Evolutionary conservation across 495 filamentous ascomycete species (phyloP), one percentile per base, ranked within the genome.

Genomic region (Aspergillus heteromorphus): DNA sequence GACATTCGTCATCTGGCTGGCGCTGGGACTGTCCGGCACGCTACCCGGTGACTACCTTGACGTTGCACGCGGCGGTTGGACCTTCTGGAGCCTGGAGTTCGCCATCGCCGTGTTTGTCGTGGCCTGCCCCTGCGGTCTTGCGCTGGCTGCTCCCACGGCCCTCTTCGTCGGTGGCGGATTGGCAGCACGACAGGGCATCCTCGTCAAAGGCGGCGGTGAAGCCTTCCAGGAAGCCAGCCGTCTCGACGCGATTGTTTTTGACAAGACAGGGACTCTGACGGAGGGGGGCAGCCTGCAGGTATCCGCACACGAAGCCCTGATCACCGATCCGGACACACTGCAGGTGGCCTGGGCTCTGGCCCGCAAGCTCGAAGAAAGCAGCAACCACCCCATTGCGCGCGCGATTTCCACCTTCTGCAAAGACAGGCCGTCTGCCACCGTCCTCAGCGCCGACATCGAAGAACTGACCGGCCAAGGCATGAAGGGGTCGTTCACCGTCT

Each of bases 21-120:
- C 76, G 0, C 76, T 97, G 17, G 91, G 92, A 0, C 61, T 84
- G 25, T 82, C 86, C 1, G 88, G 89, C 7, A 61, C 64, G 4
- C 74, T 96, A 8, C 83, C 90, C 0, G 59, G 53, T 2, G 78
- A 84, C 54, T 96, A 85, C 60, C 77, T 88, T 9, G 85, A 87
- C 45, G 65, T 73, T 30, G 73, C 80, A 5, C 76, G 82, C 18
- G 90, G 89, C 20, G 87, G 89, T 13, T 96, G 91, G 89, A 77
- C 87, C 0, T 85, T 88, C 16, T 97, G 91, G 82, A 87, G 88
- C 17, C 73, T 97, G 34, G 84, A 92, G 49, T 97, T 97, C 64
- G 88, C 92, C 0, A 96, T 97, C 56, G 83, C 93, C 4, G 92
- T 96, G 2, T 97, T 97, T 68, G 89, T 97, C 29, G 86, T 97